Conservation (phyloP, 257 asterid species). For the Cordia subcordata region DNA sequence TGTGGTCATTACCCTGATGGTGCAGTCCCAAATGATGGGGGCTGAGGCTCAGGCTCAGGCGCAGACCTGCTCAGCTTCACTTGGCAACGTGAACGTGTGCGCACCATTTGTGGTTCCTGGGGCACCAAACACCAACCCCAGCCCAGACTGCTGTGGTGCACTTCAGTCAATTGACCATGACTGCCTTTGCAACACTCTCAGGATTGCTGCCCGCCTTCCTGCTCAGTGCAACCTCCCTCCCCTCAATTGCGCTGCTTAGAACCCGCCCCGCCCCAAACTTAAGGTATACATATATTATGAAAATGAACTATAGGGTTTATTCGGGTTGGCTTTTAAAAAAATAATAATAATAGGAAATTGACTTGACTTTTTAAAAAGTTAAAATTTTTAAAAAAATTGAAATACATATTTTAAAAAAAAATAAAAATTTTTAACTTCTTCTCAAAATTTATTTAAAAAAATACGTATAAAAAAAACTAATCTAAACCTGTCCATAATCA, state of each 20-base stretch:
- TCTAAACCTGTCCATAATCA: too few relatives aligned
- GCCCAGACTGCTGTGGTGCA: slow-evolving; percentile 29
- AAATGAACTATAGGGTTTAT: too few relatives aligned
- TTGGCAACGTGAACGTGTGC: slow-evolving; percentile 16
- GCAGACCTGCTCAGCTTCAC: slow-evolving; percentile 4
- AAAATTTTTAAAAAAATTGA: too few relatives aligned
- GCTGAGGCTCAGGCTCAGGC: background rate
- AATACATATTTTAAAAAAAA: too few relatives aligned
- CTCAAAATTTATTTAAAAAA: too few relatives aligned
- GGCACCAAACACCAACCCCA: slow-evolving; percentile 7
- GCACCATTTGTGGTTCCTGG: slow-evolving; percentile 27
- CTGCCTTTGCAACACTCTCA: slow-evolving; percentile 41
- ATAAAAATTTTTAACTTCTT: too few relatives aligned
- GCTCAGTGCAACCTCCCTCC: slow-evolving; percentile 54
- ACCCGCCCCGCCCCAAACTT: slow-evolving; percentile 12
- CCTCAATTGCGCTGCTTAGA: slow-evolving; percentile 29
- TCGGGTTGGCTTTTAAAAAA: too few relatives aligned
- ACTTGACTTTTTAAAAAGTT: too few relatives aligned
- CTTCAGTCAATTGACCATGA: slow-evolving; percentile 24
- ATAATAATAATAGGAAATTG: too few relatives aligned
- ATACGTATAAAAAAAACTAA: too few relatives aligned
- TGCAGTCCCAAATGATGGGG: background rate
- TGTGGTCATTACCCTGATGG: background rate
- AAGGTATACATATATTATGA: too few relatives aligned
- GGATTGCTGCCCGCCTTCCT: slow-evolving; percentile 42